A percentile compares a stretch with the other conserved stretches of the same genome.
phyloP scores from a whole-genome alignment of 306 rosid genomes.

The Castanea sativa region DNA sequence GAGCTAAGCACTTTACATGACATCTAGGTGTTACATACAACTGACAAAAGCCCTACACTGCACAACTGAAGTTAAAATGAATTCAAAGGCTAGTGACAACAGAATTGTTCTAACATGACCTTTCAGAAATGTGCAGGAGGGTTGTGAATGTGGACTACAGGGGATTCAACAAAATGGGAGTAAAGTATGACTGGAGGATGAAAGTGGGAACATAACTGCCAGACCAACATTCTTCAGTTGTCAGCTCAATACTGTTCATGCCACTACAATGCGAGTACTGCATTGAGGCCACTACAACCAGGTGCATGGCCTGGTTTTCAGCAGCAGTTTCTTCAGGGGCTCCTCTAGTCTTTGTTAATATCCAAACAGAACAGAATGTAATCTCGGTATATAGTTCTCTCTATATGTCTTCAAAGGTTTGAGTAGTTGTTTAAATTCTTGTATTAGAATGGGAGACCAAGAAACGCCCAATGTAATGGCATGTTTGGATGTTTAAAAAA shows the following conservation, averaged over 20 bases:
- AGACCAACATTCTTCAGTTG: constrained; percentile 49
- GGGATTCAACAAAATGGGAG: constrained; percentile 44
- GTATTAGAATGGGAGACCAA: too few relatives aligned
- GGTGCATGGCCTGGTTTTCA: constrained; percentile 82
- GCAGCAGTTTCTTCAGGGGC: constrained; percentile 70
- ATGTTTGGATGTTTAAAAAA: too few relatives aligned
- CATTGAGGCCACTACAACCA: constrained; percentile 45
- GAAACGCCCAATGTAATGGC: too few relatives aligned
- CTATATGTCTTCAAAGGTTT: background rate
- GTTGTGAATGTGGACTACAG: constrained; percentile 25
- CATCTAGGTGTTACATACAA: too few relatives aligned
- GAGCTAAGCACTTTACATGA: too few relatives aligned
- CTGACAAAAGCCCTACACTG: too few relatives aligned
- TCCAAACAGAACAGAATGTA: constrained; percentile 66
- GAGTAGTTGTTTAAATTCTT: background rate
- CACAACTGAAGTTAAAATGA: too few relatives aligned
- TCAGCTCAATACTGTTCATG: constrained; percentile 62
- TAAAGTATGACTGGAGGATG: constrained; percentile 68
- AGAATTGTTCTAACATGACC: background rate
- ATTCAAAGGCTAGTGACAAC: too few relatives aligned
- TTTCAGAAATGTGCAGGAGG: constrained; percentile 57
- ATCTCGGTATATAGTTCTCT: constrained; percentile 20
- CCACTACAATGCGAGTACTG: constrained; percentile 43
- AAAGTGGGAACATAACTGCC: constrained; percentile 50
- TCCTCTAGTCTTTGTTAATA: constrained; percentile 74